A percentile compares a stretch with the other conserved stretches of the same genome.
These are phyloP conservation scores for Calonectria crousiana DNA, from an alignment of 2,329 filamentous ascomycete genomes.

Conservation along the genomic window DNA sequence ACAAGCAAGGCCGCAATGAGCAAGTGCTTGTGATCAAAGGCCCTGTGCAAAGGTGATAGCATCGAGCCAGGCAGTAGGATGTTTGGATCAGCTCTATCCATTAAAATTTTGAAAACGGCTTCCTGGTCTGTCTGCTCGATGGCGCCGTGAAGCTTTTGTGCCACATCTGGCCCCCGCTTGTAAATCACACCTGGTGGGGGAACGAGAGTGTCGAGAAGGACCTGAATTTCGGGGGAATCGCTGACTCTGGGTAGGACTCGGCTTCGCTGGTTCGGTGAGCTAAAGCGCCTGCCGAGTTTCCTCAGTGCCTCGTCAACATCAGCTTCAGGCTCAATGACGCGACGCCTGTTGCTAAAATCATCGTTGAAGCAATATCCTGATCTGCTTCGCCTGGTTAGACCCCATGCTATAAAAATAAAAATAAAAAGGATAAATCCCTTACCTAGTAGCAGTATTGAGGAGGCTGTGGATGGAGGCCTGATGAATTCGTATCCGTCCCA, in stretches of 20 bases:
- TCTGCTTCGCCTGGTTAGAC: constrained; percentile 30
- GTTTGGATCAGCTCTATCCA: constrained; percentile 42
- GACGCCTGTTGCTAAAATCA: constrained; percentile 38
- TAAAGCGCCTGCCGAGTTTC: constrained; percentile 40
- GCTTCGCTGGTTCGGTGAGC: constrained; percentile 37
- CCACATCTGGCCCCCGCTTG: constrained; percentile 34
- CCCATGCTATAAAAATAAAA: neutral
- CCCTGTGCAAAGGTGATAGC: constrained; percentile 44
- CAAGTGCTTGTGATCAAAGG: constrained; percentile 42
- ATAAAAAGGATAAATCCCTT: neutral
- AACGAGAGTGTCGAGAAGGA: constrained; percentile 44
- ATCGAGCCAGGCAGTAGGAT: constrained; percentile 42
- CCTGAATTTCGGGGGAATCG: constrained; percentile 44
- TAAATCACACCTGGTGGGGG: constrained; percentile 39
- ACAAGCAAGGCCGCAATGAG: constrained; percentile 44
- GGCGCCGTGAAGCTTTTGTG: constrained; percentile 40
- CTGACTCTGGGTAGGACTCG: constrained; percentile 43
- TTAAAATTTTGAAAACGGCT: constrained; percentile 41
- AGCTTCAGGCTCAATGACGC: constrained; percentile 44
- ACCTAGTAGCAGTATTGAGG: constrained; percentile 44
- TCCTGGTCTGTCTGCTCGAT: constrained; percentile 42
- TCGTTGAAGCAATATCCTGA: constrained; percentile 37
- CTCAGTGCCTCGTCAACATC: constrained; percentile 42
- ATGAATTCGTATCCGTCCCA: constrained; percentile 40
- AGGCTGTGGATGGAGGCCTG: constrained; percentile 44